Evolutionary conservation across 495 filamentous ascomycete species (phyloP).

Genomic region (Neurospora intermedia): DNA sequence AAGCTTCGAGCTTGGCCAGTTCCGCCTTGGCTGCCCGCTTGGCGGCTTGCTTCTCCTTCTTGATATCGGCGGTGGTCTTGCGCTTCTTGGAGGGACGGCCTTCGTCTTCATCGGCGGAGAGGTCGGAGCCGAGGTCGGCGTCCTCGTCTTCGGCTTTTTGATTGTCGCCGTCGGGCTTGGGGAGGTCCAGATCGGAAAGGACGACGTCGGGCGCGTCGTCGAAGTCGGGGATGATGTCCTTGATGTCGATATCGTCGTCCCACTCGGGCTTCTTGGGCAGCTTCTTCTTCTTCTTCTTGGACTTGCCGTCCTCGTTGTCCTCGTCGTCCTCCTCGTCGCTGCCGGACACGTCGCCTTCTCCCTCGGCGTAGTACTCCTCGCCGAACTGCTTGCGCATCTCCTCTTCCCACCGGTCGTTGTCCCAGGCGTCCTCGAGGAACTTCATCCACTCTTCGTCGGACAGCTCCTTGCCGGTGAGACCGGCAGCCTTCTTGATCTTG

Average conservation of each 20-base stretch:
- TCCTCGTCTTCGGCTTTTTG: constrained; percentile 27
- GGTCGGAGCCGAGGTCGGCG: constrained; percentile 8
- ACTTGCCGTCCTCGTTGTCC: constrained; percentile 9
- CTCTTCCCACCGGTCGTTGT: constrained; percentile 74
- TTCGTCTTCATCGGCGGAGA: constrained; percentile 19
- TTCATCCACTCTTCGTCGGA: constrained; percentile 68
- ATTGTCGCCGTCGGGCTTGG: constrained; percentile 28
- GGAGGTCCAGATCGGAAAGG: constrained; percentile 43
- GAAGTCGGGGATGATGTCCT: constrained; percentile 81
- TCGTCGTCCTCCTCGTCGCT: constrained; percentile 31
- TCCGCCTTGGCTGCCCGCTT: constrained; percentile 69
- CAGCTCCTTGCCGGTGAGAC: constrained; percentile 55
- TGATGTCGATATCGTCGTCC: constrained; percentile 96
- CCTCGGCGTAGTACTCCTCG: constrained; percentile 73
- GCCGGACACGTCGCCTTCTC: constrained; percentile 35
- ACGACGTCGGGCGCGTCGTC: constrained; percentile 48
- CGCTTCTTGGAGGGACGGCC: constrained; percentile 39
- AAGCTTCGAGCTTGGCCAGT: constrained; percentile 68
- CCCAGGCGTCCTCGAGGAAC: constrained; percentile 77
- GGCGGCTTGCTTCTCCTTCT: constrained; percentile 55
- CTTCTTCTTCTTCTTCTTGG: constrained; percentile 32
- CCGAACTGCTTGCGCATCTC: constrained; percentile 83
- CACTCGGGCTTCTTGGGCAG: constrained; percentile 84
- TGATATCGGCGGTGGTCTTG: constrained; percentile 53
- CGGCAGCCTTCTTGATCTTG: constrained; percentile 79